Base-by-base conservation (phyloP, 495 filamentous ascomycete species). In the Venustampulla echinocandica region DNA sequence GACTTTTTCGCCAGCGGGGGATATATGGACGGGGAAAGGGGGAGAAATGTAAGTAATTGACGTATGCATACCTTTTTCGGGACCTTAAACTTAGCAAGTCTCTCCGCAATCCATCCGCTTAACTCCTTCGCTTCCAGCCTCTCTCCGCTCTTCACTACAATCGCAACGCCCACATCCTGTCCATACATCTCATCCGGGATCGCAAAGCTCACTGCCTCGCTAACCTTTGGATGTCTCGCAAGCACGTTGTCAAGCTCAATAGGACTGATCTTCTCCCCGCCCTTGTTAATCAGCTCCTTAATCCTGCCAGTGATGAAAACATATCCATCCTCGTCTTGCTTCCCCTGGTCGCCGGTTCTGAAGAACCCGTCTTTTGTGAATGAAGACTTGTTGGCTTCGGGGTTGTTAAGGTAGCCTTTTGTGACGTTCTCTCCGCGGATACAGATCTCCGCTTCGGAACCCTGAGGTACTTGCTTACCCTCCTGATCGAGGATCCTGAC, bases 231-330 rank as follows among this genome's bases (percentile, higher is more conserved):
- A 57, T 90, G 75, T 28, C 78, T 69, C 6, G 82, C 68, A 1
- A 90, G 58, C 3, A 82, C 76, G 44, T 93, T 90, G 56, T 93
- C 87, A 15, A 93, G 63, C 64, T 93, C 87, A 39, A 90, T 85
- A 2, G 87, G 87, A 40, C 75, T 80, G 52, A 90, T 87, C 63
- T 88, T 88, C 61, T 90, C 85, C 9, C 85, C 85, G 25, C 81
- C 84, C 61, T 85, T 84, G 62, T 88, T 87, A 63, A 90, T 88
- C 19, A 90, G 68, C 61, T 90, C 85, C 70, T 90, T 90, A 62
- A 87, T 87, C 19, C 85, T 71, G 4, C 85, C 85, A 2, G 85
- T 88, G 55, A 88, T 83, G 47, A 82, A 71, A 13, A 90, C 64
- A 46, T 87, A 88, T 14, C 82, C 82, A 45, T 87, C 79, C 41